Evolutionary conservation across 805 yeast species (phyloP), one percentile per base, ranked within the genome.

Genomic region (Spathaspora gorwiae): DNA sequence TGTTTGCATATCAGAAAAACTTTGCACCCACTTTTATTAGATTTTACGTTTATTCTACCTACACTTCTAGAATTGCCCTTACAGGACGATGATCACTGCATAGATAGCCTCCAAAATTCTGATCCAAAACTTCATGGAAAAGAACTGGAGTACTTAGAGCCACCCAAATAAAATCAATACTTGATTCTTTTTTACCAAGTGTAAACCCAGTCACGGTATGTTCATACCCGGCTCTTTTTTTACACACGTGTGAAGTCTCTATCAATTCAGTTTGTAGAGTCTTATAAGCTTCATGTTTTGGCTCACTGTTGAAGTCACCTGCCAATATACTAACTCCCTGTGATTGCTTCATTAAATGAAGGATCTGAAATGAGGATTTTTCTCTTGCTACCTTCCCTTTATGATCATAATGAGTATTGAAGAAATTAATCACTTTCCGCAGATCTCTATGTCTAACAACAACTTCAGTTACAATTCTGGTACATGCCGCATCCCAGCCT

Each of bases 401-500:
- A 40, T 69, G 72, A 48, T 68, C 74, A 43, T 67, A 65, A 55
- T 78, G 63, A 46, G 70, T 73, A 40, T 70, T 62, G 49, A 66
- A 54, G 15, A 64, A 62, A 45, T 62, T 65, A 26, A 68, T 44
- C 12, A 47, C 44, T n/a, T 56, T 45, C 1, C 57, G 51, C 37
- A 60, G 59, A 7, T 43, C 43, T 31, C 34, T 42, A 33, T 59
- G 61, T 48, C 57, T 52, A 10, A 69, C 54, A 30, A 59, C 56
- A 5, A 60, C 68, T 50, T 64, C 52, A 3, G 71, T 65, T 2
- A 68, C 70, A 13, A 73, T 67, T 47, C 81, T 59, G 7, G 58
- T 56, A 27, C 56, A 60, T 2, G 64, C 72, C 0, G 79, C 79
- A 51, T 75, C 80, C 76, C 80, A 75, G 6, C 77, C 79, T 38